These are phyloP conservation scores for Ceratonia siliqua DNA, from an alignment of 306 rosid genomes.

Conservation along the genomic window DNA sequence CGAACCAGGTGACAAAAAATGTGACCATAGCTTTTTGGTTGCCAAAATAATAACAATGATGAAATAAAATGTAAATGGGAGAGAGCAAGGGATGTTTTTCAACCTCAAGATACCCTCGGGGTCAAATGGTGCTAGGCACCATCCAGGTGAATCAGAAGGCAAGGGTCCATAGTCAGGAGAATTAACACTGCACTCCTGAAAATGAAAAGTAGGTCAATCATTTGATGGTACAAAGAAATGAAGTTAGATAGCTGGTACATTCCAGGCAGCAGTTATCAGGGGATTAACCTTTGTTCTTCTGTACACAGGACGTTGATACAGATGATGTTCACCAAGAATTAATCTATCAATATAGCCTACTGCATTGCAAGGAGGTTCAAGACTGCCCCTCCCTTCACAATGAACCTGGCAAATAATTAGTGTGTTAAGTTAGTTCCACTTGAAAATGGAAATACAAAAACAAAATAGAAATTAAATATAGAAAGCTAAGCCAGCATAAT, in stretches of 20 bases:
- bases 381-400: slow-evolving; percentile 75
- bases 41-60: neutral
- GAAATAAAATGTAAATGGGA: slow-evolving; percentile 9
- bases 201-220: slow-evolving; percentile 29
- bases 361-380: slow-evolving; percentile 80
- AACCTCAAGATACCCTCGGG: slow-evolving; percentile 83
- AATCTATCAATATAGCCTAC: slow-evolving; percentile 69
- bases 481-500: slow-evolving; percentile 12
- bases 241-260: slow-evolving; percentile 17
- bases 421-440: slow-evolving; percentile 27
- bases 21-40: neutral
- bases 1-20: neutral
- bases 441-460: neutral
- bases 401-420: slow-evolving; percentile 50
- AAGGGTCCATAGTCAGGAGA: slow-evolving; percentile 83
- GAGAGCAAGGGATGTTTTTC: slow-evolving; percentile 21
- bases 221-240: slow-evolving; percentile 25
- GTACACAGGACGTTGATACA: slow-evolving; percentile 79
- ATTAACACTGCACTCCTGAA: slow-evolving; percentile 75
- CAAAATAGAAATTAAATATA: neutral
- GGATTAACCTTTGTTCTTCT: slow-evolving; percentile 69
- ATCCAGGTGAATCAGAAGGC: slow-evolving; percentile 67
- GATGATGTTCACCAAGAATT: slow-evolving; percentile 67
- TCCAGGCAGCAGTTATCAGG: slow-evolving; percentile 29
- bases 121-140: slow-evolving; percentile 88